phyloP scores from a whole-genome alignment of 2,329 filamentous ascomycete species.

The Trichoderma sp. region DNA sequence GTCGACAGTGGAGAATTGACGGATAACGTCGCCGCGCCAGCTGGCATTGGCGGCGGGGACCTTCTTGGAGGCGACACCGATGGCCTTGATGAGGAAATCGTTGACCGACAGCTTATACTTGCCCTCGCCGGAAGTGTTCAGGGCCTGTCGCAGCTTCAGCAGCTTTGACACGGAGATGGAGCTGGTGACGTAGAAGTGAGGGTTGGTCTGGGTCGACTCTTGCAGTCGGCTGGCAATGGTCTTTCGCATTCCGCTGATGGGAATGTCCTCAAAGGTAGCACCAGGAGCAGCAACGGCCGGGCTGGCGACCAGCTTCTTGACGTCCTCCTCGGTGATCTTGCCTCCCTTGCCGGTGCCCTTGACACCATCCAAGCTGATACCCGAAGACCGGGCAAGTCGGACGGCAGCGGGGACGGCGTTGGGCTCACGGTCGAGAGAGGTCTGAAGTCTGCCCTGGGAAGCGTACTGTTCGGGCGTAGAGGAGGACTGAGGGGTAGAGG shows the following conservation, averaged over 20 bases:
- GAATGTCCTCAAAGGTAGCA: slow-evolving; percentile 76
- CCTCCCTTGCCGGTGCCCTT: slow-evolving; percentile 87
- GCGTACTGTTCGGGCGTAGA: slow-evolving; percentile 67
- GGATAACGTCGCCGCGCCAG: slow-evolving; percentile 87
- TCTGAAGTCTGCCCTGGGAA: slow-evolving; percentile 74
- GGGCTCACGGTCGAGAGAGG: slow-evolving; percentile 77
- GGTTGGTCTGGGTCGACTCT: slow-evolving; percentile 87
- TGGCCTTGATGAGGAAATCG: slow-evolving; percentile 98
- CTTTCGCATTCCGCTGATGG: slow-evolving; percentile 93
- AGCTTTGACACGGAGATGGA: slow-evolving; percentile 92
- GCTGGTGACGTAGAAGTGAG: slow-evolving; percentile 95
- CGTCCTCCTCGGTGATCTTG: slow-evolving; percentile 85
- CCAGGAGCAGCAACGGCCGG: slow-evolving; percentile 53
- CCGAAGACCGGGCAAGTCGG: slow-evolving; percentile 80
- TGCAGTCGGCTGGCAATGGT: slow-evolving; percentile 89
- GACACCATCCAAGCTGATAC: slow-evolving; percentile 69
- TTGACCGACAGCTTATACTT: slow-evolving; percentile 99
- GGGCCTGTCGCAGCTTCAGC: slow-evolving; percentile 87
- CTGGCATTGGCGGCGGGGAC: slow-evolving; percentile 94
- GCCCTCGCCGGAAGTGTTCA: slow-evolving; percentile 85
- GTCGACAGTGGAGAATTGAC: slow-evolving; percentile 89
- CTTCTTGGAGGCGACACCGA: slow-evolving; percentile 83
- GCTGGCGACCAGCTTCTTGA: slow-evolving; percentile 74
- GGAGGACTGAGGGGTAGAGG: slow-evolving; percentile 41
- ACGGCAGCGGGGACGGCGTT: slow-evolving; percentile 70